phyloP scores from a whole-genome alignment of 441 rosid species.

The Arabidopsis hybrid region DNA sequence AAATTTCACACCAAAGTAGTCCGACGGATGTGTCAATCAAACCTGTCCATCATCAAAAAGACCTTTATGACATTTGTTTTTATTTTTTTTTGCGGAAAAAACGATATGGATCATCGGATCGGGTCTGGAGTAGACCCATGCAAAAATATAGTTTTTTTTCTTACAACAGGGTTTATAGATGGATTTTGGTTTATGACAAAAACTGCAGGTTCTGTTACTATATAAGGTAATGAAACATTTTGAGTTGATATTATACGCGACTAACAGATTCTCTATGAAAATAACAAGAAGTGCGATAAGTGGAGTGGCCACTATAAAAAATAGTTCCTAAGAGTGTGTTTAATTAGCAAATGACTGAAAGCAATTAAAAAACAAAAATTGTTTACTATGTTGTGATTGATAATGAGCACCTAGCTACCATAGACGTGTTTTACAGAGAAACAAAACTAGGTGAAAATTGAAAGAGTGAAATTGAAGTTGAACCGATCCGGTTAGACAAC shows the following conservation, averaged over 20 bases:
- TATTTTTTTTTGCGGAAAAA: not conserved
- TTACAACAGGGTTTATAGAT: not conserved
- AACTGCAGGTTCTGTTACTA: constrained; percentile 23
- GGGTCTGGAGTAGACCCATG: constrained; percentile 21
- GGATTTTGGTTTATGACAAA: not conserved
- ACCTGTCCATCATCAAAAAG: constrained; percentile 48
- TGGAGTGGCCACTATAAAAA: constrained; percentile 35
- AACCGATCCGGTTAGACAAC: constrained; percentile 32
- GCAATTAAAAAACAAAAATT: constrained; percentile 4
- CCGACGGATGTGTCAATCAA: constrained; percentile 45
- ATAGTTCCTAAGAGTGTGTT: not conserved
- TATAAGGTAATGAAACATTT: constrained; percentile 17
- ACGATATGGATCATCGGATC: constrained; percentile 1
- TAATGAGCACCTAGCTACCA: constrained; percentile 10
- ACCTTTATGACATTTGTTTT: constrained; percentile 26
- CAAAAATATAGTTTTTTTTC: not conserved
- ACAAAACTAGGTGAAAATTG: constrained; percentile 11
- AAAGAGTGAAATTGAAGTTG: constrained; percentile 26
- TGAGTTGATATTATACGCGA: constrained; percentile 1
- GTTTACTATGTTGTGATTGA: not conserved
- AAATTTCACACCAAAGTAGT: constrained; percentile 40
- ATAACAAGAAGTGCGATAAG: constrained; percentile 32
- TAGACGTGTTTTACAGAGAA: constrained; percentile 14
- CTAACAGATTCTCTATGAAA: not conserved
- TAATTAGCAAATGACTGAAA: constrained; percentile 27